Conservation (phyloP, 1,139 yeast genomes). For the Zygoascus sp. region DNA sequence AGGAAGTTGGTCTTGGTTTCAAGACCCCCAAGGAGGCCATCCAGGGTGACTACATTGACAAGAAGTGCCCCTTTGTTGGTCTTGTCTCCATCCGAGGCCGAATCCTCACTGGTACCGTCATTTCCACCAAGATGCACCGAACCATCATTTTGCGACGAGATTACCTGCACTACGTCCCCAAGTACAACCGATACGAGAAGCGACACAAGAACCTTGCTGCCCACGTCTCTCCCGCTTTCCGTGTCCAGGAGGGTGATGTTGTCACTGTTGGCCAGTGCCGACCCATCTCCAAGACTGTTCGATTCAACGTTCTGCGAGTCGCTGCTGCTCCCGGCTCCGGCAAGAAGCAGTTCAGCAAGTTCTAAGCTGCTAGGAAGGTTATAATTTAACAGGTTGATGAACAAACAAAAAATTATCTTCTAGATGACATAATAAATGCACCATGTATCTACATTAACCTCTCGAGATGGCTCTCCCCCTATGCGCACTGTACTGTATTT, state of each 20-base stretch:
- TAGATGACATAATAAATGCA: slow-evolving; percentile 9
- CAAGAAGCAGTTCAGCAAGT: slow-evolving; percentile 89
- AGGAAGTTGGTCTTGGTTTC: slow-evolving; percentile 99
- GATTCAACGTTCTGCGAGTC: slow-evolving; percentile 98
- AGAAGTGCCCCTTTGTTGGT: slow-evolving; percentile 99
- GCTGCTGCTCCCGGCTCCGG: slow-evolving; percentile 84
- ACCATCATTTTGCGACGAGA: slow-evolving; percentile 99
- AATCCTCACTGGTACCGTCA: slow-evolving; percentile 93
- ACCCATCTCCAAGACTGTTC: slow-evolving; percentile 99
- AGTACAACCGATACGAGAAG: slow-evolving; percentile 99
- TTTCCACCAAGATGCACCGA: slow-evolving; percentile 99
- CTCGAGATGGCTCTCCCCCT: too few species aligned
- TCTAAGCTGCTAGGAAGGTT: slow-evolving; percentile 47
- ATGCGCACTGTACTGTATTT: too few species aligned
- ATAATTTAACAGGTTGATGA: slow-evolving; percentile 1
- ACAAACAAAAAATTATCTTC: slow-evolving; percentile 5
- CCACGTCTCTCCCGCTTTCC: slow-evolving; percentile 99
- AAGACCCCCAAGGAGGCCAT: slow-evolving; percentile 99
- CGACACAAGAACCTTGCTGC: slow-evolving; percentile 99
- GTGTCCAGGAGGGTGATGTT: slow-evolving; percentile 98
- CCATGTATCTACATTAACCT: background rate
- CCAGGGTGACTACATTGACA: slow-evolving; percentile 98
- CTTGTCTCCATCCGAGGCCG: slow-evolving; percentile 98
- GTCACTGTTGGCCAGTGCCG: slow-evolving; percentile 99
- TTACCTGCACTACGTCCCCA: slow-evolving; percentile 99